A percentile compares a stretch with the other conserved stretches of the same genome.
Evolutionary conservation across 2,329 filamentous ascomycete species (phyloP).

Genomic region (Podosphaera xanthii): DNA sequence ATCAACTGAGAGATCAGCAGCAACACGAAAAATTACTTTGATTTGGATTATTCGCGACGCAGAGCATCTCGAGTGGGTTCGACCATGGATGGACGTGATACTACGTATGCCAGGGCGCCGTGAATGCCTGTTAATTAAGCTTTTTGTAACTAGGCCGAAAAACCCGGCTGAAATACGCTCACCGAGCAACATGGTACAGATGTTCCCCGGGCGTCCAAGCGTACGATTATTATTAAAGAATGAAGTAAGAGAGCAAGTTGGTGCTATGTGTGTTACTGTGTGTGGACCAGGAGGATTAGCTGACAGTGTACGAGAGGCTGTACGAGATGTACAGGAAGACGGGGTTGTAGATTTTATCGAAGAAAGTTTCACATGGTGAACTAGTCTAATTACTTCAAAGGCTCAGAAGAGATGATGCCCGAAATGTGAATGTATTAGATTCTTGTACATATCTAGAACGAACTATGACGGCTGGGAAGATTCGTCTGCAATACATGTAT

Average conservation of each 20-base stretch:
- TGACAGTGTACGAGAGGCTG: constrained; percentile 51
- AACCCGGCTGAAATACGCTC: constrained; percentile 55
- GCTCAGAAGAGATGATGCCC: neutral
- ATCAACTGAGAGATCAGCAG: constrained; percentile 46
- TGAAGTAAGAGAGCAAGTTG: constrained; percentile 62
- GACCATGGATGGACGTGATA: constrained; percentile 58
- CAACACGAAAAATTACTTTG: constrained; percentile 59
- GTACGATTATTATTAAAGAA: constrained; percentile 55
- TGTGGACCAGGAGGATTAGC: constrained; percentile 55
- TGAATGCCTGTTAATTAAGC: constrained; percentile 62
- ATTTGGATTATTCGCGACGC: constrained; percentile 86
- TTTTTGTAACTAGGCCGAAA: constrained; percentile 77
- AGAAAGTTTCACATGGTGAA: constrained; percentile 41
- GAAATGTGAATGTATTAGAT: neutral
- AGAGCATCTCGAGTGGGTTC: constrained; percentile 79
- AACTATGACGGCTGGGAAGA: neutral
- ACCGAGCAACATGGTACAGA: constrained; percentile 59
- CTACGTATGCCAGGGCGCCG: constrained; percentile 59
- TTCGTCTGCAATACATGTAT: neutral
- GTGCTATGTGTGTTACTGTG: constrained; percentile 71
- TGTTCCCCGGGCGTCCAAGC: constrained; percentile 78
- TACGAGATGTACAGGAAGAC: constrained; percentile 36
- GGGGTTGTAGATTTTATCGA: constrained; percentile 51
- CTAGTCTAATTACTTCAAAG: neutral
- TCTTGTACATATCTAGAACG: neutral